Conservation (phyloP, 495 filamentous ascomycete genomes). For the Aspergillus kassunensis region DNA sequence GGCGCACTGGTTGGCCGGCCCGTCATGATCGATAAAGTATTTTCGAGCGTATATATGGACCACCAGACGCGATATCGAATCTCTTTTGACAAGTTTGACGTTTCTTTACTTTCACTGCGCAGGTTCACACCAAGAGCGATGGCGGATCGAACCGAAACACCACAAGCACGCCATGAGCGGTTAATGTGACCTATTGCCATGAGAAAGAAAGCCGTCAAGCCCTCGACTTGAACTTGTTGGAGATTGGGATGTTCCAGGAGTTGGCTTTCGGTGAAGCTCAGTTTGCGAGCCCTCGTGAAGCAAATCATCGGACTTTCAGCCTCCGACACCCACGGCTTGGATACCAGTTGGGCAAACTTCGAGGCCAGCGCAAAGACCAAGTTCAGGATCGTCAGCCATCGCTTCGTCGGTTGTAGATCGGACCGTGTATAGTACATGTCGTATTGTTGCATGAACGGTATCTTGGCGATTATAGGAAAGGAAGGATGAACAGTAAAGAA, state of each 20-base stretch:
- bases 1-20: conserved; percentile 56
- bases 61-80: conserved; percentile 43
- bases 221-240: conserved; percentile 55
- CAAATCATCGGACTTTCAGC: conserved; percentile 38
- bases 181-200: conserved; percentile 56
- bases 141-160: conserved; percentile 55
- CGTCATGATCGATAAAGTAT: conserved; percentile 53
- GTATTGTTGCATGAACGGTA: conserved; percentile 38
- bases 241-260: conserved; percentile 53
- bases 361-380: conserved; percentile 61
- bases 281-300: conserved; percentile 54
- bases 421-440: conserved; percentile 32
- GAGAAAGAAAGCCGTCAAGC: conserved; percentile 58
- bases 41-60: conserved; percentile 57
- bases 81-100: conserved; percentile 47
- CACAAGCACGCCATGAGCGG: conserved; percentile 58
- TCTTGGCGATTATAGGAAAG: conserved; percentile 56
- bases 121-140: conserved; percentile 58
- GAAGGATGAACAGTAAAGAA: conserved; percentile 53
- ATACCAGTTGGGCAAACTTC: conserved; percentile 41
- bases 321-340: neutral
- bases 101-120: conserved; percentile 50
- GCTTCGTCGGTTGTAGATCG: conserved; percentile 32
- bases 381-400: conserved; percentile 60
- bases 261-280: conserved; percentile 44